phyloP scores from a whole-genome alignment of 129 eudicot species.

The Arctium lappa region DNA sequence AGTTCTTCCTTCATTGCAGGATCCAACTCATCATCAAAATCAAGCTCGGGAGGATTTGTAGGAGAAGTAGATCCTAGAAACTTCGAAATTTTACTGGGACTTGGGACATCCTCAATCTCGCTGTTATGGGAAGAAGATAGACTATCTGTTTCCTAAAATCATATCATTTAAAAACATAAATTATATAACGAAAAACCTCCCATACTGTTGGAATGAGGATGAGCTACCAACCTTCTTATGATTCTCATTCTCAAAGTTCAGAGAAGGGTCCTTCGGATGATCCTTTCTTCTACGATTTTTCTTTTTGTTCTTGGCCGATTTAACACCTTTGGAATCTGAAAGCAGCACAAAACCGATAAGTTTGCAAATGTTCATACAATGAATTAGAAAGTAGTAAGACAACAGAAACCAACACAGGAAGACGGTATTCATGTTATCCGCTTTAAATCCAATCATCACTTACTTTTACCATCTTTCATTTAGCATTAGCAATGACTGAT shows the following conservation, averaged over 20 bases:
- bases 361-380: not conserved
- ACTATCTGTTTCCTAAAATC: slow-evolving; percentile 31
- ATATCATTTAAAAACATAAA: not conserved
- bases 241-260: slow-evolving; percentile 34
- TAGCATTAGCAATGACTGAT: too few relatives aligned
- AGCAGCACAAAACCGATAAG: slow-evolving; percentile 5
- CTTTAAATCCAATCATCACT: too few relatives aligned
- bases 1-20: slow-evolving; percentile 66
- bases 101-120: slow-evolving; percentile 28
- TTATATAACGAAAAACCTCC: not conserved
- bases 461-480: not conserved
- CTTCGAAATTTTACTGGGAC: slow-evolving; percentile 32
- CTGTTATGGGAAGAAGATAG: slow-evolving; percentile 37
- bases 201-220: not conserved
- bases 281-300: slow-evolving; percentile 59
- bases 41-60: slow-evolving; percentile 31
- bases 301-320: slow-evolving; percentile 52
- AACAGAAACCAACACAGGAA: too few relatives aligned
- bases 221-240: slow-evolving; percentile 41
- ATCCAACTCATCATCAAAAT: slow-evolving; percentile 66
- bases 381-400: not conserved
- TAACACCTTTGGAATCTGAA: slow-evolving; percentile 58
- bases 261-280: slow-evolving; percentile 30
- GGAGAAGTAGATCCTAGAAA: slow-evolving; percentile 35
- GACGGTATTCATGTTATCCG: too few relatives aligned